These are phyloP conservation scores for Arachis stenosperma DNA, from an alignment of 306 rosid species.

Conservation along the genomic window DNA sequence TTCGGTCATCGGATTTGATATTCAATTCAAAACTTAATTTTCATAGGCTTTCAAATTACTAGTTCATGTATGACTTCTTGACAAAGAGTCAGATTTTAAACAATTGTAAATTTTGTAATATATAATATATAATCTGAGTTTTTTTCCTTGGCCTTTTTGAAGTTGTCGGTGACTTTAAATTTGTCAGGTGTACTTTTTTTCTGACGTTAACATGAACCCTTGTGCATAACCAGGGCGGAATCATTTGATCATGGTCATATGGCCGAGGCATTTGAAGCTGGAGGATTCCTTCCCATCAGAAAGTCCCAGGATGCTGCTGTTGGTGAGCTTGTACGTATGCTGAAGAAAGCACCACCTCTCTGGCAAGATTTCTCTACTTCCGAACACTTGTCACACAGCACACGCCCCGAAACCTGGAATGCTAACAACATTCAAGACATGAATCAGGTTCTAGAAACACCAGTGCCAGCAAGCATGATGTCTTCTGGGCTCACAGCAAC, in stretches of 20 bases:
- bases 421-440: conserved; percentile 39
- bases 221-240: conserved; percentile 50
- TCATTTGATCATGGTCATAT: conserved; percentile 55
- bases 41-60: background rate
- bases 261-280: conserved; percentile 53
- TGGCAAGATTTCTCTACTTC: conserved; percentile 59
- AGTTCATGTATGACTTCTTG: background rate
- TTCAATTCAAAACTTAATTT: conserved; percentile 8
- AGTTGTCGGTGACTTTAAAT: background rate
- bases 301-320: conserved; percentile 86
- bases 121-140: background rate
- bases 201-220: conserved; percentile 16
- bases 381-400: conserved; percentile 35
- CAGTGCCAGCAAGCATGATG: conserved; percentile 43
- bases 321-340: conserved; percentile 75
- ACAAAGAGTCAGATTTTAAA: conserved; percentile 2
- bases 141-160: conserved; percentile 11
- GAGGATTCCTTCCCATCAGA: conserved; percentile 60
- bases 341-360: conserved; percentile 82
- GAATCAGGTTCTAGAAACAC: conserved; percentile 40
- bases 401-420: conserved; percentile 45
- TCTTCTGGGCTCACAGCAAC: conserved; percentile 47
- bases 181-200: background rate
- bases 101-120: background rate
- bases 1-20: background rate